phyloP scores from a whole-genome alignment of 257 asterid species.

The Lycium ferocissimum region DNA sequence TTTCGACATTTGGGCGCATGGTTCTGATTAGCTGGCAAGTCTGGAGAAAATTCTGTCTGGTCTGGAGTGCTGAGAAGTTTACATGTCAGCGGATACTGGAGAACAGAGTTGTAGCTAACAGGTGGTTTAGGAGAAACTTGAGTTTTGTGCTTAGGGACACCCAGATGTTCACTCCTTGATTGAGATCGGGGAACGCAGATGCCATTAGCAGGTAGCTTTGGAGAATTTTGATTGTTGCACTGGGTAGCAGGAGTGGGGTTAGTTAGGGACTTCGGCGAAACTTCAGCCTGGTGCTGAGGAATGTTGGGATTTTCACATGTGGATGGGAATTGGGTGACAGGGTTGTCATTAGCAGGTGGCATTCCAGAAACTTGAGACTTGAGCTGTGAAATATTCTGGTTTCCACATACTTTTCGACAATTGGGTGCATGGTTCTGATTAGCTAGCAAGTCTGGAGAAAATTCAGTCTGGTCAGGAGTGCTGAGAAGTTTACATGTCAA shows the following conservation, averaged over 20 bases:
- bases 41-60: not conserved
- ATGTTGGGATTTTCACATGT: not conserved
- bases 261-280: not conserved
- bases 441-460: not conserved
- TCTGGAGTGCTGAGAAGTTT: not conserved
- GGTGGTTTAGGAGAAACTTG: constrained; percentile 13
- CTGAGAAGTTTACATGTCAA: not conserved
- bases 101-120: not conserved
- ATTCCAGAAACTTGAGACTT: not conserved
- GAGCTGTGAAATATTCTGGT: not conserved
- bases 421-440: not conserved
- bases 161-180: constrained; percentile 1
- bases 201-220: constrained; percentile 18
- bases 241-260: not conserved
- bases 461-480: not conserved
- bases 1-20: not conserved
- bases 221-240: not conserved
- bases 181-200: not conserved
- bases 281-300: not conserved
- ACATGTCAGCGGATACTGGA: not conserved
- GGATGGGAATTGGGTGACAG: not conserved
- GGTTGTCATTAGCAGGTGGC: constrained; percentile 12
- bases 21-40: not conserved
- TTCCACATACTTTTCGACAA: not conserved
- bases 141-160: not conserved